A percentile compares a stretch with the other conserved stretches of the same genome.
Evolutionary conservation across 768 basidiomycete genomes (phyloP).

Genomic region (Mycena venus): DNA sequence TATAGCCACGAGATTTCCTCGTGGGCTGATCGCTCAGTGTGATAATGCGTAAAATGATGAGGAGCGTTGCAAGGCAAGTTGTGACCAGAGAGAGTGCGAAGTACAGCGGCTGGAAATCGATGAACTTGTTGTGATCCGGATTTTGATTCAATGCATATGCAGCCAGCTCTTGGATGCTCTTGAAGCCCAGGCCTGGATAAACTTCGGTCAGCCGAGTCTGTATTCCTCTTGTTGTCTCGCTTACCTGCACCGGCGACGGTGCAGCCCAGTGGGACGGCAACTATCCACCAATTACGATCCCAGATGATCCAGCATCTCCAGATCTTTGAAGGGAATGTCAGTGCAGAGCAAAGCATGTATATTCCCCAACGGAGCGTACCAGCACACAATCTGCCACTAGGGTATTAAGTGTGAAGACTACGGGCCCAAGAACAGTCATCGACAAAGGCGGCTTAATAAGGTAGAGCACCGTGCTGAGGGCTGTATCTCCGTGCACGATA

Average conservation of each 20-base stretch:
- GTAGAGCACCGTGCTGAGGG: no score
- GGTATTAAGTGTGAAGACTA: no score
- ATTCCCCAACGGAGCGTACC: no score
- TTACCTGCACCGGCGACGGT: slow-evolving; percentile 16
- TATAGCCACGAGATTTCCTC: no score
- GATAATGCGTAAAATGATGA: not conserved
- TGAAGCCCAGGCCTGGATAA: no score
- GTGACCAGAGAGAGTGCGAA: not conserved
- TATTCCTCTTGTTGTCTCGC: no score
- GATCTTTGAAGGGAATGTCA: not conserved
- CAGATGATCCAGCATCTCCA: slow-evolving; percentile 29
- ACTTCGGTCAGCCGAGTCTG: not conserved
- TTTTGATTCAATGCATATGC: not conserved
- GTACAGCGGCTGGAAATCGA: not conserved
- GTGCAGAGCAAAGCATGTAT: no score
- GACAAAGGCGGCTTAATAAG: no score
- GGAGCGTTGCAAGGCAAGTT: not conserved
- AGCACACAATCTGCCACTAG: no score
- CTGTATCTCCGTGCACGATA: no score
- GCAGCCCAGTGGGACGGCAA: slow-evolving; percentile 8
- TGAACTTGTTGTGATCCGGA: not conserved
- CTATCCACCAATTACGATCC: slow-evolving; percentile 2
- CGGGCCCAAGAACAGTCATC: no score
- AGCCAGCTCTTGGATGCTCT: not conserved
- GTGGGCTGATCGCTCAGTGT: not conserved